A percentile compares a stretch with the other conserved stretches of the same genome.
phyloP scores from a whole-genome alignment of 768 basidiomycete species.

The Boletus pseudopeckii region DNA sequence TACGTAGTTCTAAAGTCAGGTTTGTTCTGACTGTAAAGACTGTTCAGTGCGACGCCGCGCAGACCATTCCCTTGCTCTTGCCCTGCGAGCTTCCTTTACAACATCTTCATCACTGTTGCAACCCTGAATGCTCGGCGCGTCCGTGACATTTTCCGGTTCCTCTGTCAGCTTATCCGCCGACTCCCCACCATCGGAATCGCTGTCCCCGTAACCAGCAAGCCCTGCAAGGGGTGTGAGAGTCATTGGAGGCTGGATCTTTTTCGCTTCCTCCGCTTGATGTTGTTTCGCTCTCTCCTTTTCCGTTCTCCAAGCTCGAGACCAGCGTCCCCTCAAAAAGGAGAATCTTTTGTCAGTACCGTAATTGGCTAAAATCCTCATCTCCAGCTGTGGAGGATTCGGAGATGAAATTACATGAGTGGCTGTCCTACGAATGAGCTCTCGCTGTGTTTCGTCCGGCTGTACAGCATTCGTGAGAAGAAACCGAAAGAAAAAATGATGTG shows the following conservation, averaged over 20 bases:
- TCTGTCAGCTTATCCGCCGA: constrained; percentile 25
- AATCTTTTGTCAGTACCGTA: constrained; percentile 77
- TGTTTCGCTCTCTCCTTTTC: constrained; percentile 47
- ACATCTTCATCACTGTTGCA: constrained; percentile 13
- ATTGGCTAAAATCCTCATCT: constrained; percentile 87
- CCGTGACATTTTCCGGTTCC: neutral
- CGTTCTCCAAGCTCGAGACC: constrained; percentile 60
- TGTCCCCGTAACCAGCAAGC: constrained; percentile 58
- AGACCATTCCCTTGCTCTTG: constrained; percentile 57
- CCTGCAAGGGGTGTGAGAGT: constrained; percentile 40
- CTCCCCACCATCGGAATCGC: constrained; percentile 41
- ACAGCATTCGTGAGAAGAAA: constrained; percentile 8
- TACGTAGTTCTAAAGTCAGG: neutral
- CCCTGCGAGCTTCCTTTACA: constrained; percentile 45
- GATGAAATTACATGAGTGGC: constrained; percentile 65
- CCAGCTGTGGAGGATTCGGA: constrained; percentile 76
- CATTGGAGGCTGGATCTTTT: constrained; percentile 11
- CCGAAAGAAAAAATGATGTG: neutral
- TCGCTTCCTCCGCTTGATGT: constrained; percentile 21
- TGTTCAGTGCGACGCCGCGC: constrained; percentile 42
- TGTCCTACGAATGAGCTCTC: constrained; percentile 70
- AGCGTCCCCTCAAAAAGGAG: constrained; percentile 76
- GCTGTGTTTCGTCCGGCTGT: constrained; percentile 59
- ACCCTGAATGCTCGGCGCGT: neutral
- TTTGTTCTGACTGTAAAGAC: constrained; percentile 6